phyloP scores from a whole-genome alignment of 208 protist species.

The Wallacemonas sp. region DNA sequence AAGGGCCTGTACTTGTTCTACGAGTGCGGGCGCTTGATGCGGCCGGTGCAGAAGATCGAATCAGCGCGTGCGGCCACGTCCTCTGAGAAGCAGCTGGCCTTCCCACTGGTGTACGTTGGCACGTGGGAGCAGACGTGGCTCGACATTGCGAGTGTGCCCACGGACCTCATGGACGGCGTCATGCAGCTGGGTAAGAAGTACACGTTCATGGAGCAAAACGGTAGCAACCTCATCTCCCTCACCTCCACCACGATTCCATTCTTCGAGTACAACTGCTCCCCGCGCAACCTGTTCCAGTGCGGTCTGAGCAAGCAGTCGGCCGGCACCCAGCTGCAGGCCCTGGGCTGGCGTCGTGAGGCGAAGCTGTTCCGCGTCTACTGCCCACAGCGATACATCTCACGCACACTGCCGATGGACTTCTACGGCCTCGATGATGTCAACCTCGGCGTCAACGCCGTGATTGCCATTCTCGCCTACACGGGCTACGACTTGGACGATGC shows the following conservation, averaged over 20 bases:
- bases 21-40: constrained; percentile 92
- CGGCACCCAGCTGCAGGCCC: constrained; percentile 94
- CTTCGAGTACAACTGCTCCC: constrained; percentile 99
- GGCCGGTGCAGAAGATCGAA: constrained; percentile 93
- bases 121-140: constrained; percentile 98
- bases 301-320: constrained; percentile 99
- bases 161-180: constrained; percentile 85
- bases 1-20: constrained; percentile 91
- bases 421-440: constrained; percentile 98
- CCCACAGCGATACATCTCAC: constrained; percentile 97
- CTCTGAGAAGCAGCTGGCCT: constrained; percentile 50
- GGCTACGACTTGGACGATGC: constrained; percentile 99
- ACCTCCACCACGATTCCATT: constrained; percentile 99
- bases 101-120: constrained; percentile 92
- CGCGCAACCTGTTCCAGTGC: constrained; percentile 99
- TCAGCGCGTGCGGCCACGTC: constrained; percentile 23
- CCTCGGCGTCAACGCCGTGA: constrained; percentile 98
- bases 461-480: constrained; percentile 99
- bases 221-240: constrained; percentile 96
- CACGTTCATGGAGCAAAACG: constrained; percentile 95
- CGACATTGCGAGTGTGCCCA: constrained; percentile 93
- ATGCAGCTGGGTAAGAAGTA: constrained; percentile 78
- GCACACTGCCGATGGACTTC: constrained; percentile 89
- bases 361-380: constrained; percentile 98
- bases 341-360: constrained; percentile 96